These are phyloP conservation scores for Paralagenidium karlingii DNA, from an alignment of 352 stramenopile species.

Conservation along the genomic window DNA sequence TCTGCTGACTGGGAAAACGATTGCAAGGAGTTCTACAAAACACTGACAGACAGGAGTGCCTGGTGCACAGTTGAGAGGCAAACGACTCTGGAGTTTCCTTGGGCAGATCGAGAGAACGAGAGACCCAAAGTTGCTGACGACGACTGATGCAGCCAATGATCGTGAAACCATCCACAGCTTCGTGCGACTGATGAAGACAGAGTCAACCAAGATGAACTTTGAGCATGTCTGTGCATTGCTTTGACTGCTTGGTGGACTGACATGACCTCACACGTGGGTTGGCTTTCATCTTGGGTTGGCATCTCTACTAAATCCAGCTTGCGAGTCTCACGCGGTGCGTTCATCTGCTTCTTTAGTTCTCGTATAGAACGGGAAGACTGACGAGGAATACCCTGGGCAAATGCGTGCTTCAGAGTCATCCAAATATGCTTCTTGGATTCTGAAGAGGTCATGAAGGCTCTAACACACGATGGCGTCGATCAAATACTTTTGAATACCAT, in stretches of 20 bases:
- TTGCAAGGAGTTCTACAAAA: too few relatives aligned
- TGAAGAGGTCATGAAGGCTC: constrained; percentile 6
- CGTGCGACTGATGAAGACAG: constrained; percentile 5
- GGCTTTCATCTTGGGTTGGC: too few relatives aligned
- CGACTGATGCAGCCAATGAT: constrained; percentile 2
- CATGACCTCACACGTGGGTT: too few relatives aligned
- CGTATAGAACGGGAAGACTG: too few relatives aligned
- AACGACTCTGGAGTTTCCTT: constrained; percentile 5
- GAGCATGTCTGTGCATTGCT: constrained; percentile 13
- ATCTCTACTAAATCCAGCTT: too few relatives aligned
- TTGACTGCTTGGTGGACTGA: too few relatives aligned
- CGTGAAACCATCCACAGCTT: constrained; percentile 4
- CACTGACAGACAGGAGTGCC: too few relatives aligned
- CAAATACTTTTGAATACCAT: constrained; percentile 3
- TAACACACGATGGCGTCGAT: constrained; percentile 2
- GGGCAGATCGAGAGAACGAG: neutral
- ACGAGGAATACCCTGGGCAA: too few relatives aligned
- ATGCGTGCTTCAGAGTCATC: constrained; percentile 7
- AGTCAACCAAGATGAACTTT: constrained; percentile 9
- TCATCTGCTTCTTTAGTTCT: too few relatives aligned
- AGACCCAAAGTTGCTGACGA: neutral
- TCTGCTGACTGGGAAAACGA: too few relatives aligned
- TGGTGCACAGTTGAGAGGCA: too few relatives aligned
- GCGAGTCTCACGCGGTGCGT: too few relatives aligned
- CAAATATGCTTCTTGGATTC: constrained; percentile 7